Conservation (phyloP, 805 yeast species). For the Ogataea neopini region DNA sequence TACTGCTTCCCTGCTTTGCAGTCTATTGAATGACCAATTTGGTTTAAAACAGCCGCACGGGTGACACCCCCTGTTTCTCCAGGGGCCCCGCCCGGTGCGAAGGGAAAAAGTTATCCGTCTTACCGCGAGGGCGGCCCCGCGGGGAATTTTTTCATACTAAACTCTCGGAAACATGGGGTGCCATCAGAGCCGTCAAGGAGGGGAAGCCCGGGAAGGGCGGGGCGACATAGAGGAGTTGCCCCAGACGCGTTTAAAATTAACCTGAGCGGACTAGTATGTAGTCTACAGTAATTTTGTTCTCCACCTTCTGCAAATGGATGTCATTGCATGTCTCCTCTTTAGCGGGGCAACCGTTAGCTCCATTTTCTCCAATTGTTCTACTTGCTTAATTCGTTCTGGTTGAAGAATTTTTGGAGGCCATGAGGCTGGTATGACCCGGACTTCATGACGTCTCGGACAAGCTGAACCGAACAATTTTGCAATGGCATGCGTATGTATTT, state of each 20-base stretch:
- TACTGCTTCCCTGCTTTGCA: not conserved
- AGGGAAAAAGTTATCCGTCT: too few species aligned
- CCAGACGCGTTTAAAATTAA: not conserved
- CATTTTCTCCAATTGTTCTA: not conserved
- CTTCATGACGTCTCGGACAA: not conserved
- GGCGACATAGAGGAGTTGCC: not conserved
- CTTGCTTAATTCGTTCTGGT: too few species aligned
- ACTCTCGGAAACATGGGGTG: slow-evolving; percentile 3
- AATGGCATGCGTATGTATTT: not conserved
- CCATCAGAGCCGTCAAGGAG: slow-evolving; percentile 4
- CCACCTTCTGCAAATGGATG: slow-evolving; percentile 5
- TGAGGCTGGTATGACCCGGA: not conserved
- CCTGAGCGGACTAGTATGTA: not conserved
- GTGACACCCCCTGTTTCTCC: slow-evolving; percentile 1
- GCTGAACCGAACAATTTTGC: not conserved
- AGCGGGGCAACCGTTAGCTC: slow-evolving; percentile 3
- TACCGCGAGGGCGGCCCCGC: not conserved
- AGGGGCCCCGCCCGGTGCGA: not conserved
- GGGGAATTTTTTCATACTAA: too few species aligned
- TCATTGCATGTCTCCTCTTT: slow-evolving; percentile 1
- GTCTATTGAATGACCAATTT: slow-evolving; percentile 9
- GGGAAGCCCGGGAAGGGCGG: slow-evolving; percentile 7
- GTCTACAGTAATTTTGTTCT: slow-evolving; percentile 3
- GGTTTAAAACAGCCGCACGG: slow-evolving; percentile 8
- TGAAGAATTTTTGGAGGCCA: too few species aligned